Evolutionary conservation across 495 filamentous ascomycete genomes (phyloP).

Genomic region (Tetracladium marchalianum): DNA sequence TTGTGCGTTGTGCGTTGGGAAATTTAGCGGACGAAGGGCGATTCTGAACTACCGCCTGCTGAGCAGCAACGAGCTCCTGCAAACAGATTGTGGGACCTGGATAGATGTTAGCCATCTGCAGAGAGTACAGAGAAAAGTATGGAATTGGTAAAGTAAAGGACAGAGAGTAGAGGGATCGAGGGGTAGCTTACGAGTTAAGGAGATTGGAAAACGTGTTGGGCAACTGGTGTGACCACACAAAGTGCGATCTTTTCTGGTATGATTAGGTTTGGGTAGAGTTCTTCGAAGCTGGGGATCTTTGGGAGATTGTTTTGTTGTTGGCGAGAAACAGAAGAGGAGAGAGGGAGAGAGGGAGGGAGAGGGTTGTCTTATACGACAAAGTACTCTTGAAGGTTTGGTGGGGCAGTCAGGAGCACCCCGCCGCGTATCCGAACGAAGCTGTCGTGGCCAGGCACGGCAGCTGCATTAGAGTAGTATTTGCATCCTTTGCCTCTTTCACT

Average conservation of each 20-base stretch:
- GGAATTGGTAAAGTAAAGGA: slow-evolving; percentile 1
- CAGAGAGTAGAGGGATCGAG: slow-evolving; percentile 1
- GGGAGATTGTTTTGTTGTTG: not conserved
- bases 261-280: not conserved
- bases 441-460: too few species aligned
- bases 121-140: slow-evolving; percentile 1
- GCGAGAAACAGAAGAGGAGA: not conserved
- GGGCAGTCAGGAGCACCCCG: too few species aligned
- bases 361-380: not conserved
- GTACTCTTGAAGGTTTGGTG: too few species aligned
- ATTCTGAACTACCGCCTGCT: slow-evolving; percentile 80
- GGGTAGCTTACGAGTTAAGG: slow-evolving; percentile 64
- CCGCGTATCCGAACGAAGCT: too few species aligned
- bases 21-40: slow-evolving; percentile 52
- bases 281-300: not conserved
- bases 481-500: too few species aligned
- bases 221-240: slow-evolving; percentile 26
- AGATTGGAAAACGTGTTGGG: slow-evolving; percentile 86
- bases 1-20: not conserved
- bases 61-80: slow-evolving; percentile 94
- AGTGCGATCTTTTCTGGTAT: slow-evolving; percentile 11
- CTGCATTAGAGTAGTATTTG: too few species aligned
- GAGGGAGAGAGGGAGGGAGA: not conserved
- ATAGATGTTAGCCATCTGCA: slow-evolving; percentile 6
- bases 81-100: slow-evolving; percentile 90